phyloP scores from a whole-genome alignment of 192 early-diverging fungal genomes.

The Coemansia biformis region DNA sequence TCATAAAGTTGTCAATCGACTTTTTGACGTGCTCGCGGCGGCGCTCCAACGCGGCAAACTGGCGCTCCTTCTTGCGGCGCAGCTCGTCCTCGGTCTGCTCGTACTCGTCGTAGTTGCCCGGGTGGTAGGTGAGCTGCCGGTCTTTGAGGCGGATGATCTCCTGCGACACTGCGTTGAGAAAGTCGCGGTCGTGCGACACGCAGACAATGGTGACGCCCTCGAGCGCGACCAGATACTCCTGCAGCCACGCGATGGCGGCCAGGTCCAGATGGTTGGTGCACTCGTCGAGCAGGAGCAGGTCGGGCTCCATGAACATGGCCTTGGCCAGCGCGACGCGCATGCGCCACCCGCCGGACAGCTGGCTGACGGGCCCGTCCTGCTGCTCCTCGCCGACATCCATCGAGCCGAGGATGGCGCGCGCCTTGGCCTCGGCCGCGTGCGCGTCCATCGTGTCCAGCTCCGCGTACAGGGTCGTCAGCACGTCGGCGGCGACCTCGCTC shows the following conservation, averaged over 20 bases:
- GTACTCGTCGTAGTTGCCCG: slow-evolving; percentile 85
- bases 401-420: slow-evolving; percentile 64
- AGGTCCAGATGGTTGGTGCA: slow-evolving; percentile 90
- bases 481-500: slow-evolving; percentile 52
- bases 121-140: slow-evolving; percentile 66
- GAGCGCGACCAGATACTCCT: slow-evolving; percentile 61
- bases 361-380: slow-evolving; percentile 60
- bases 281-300: slow-evolving; percentile 81
- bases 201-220: slow-evolving; percentile 69
- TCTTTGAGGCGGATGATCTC: slow-evolving; percentile 76
- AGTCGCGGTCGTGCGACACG: slow-evolving; percentile 87
- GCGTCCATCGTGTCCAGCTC: slow-evolving; percentile 60
- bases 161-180: slow-evolving; percentile 70
- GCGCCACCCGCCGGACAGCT: slow-evolving; percentile 76
- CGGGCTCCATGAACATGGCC: slow-evolving; percentile 75
- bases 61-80: slow-evolving; percentile 60
- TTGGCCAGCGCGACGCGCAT: slow-evolving; percentile 83
- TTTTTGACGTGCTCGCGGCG: slow-evolving; percentile 69
- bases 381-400: slow-evolving; percentile 66
- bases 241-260: slow-evolving; percentile 88
- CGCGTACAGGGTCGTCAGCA: slow-evolving; percentile 54
- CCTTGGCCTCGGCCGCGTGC: slow-evolving; percentile 60
- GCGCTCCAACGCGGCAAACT: slow-evolving; percentile 59
- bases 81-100: slow-evolving; percentile 70
- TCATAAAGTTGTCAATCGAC: slow-evolving; percentile 71